Evolutionary conservation across 371 early-diverging fungal genomes (phyloP).

Genomic region (Parasitella parasitica): DNA sequence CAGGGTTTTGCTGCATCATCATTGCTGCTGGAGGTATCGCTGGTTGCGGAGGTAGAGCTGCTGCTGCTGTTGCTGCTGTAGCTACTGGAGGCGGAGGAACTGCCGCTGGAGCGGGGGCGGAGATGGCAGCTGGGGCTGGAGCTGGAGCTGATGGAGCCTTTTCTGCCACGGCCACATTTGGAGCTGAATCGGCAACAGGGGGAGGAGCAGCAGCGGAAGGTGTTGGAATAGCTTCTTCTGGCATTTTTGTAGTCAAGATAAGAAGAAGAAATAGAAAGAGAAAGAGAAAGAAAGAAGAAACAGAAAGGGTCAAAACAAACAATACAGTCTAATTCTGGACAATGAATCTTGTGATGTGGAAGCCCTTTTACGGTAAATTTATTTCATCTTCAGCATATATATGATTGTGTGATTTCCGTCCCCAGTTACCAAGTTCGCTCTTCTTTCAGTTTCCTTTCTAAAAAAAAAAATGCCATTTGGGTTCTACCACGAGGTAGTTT

Average conservation of each 20-base stretch:
- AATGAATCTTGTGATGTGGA: background rate
- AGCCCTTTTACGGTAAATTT: background rate
- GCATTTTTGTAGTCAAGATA: background rate
- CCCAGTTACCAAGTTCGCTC: background rate
- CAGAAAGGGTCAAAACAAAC: background rate
- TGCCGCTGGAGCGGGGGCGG: background rate
- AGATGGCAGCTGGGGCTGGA: background rate
- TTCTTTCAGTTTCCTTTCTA: background rate
- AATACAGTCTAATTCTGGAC: background rate
- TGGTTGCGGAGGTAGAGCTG: background rate
- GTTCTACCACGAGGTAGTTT: slow-evolving; percentile 43
- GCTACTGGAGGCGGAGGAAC: background rate
- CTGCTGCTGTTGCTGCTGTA: background rate
- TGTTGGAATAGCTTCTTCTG: background rate
- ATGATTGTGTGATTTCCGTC: background rate
- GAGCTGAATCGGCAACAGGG: background rate
- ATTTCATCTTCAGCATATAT: background rate
- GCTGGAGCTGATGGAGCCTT: background rate
- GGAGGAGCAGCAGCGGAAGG: background rate
- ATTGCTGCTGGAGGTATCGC: background rate
- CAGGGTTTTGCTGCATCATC: background rate
- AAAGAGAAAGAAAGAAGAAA: background rate
- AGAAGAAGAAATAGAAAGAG: too few species aligned
- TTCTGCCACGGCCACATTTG: background rate
- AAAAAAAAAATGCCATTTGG: slow-evolving; percentile 44